Base-by-base conservation (phyloP, 345 rosid genomes). In the Aquilaria malaccensis region DNA sequence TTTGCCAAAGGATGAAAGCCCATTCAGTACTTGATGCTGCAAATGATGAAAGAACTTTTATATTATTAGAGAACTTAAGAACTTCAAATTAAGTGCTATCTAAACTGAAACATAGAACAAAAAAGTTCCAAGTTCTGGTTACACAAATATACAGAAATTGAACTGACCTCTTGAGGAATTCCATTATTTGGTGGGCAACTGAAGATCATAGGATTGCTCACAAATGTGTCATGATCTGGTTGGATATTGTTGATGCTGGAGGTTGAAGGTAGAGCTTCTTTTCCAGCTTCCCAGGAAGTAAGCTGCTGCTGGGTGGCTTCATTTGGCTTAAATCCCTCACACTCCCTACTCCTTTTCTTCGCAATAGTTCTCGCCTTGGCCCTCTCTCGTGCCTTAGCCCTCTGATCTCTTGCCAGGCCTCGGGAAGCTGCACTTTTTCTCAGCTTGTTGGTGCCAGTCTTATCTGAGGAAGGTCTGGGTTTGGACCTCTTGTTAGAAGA, bases 291-390 rank as follows among this genome's bases (percentile, higher is more conserved):
- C 50, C 59, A 49, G 41, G 59, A 61, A 63, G n/a, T 59, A 48
- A 47, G 9, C 29, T 29, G 1, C 56, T 2, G 29, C 22, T 22
- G 22, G 22, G 22, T 56, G 12, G 55, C 61, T 32, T 67, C 61
- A 43, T 43, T 30, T 33, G 5, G 65, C 51, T 61, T 65, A 1
- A 70, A 56, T 62, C 55, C 76, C 15, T 69, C 61, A 3, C 53
- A 52, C 55, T 67, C 61, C 64, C 55, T 63, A 45, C 43, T 56
- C 68, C 55, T 73, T 14, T 60, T 77, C 72, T 87, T 85, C 52
- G 70, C 80, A 14, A 33, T 68, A 5, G 97, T 83, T 69, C 97
- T 80, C 58, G 78, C 83, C 58, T 81, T 87, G 10, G 97, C 97
- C 62, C 89, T 72, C 12, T 68, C 91, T 67, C 97, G 81, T 13